These are phyloP conservation scores for Botryotinia narcissicola DNA, from an alignment of 2,329 filamentous ascomycete species.

Conservation along the genomic window DNA sequence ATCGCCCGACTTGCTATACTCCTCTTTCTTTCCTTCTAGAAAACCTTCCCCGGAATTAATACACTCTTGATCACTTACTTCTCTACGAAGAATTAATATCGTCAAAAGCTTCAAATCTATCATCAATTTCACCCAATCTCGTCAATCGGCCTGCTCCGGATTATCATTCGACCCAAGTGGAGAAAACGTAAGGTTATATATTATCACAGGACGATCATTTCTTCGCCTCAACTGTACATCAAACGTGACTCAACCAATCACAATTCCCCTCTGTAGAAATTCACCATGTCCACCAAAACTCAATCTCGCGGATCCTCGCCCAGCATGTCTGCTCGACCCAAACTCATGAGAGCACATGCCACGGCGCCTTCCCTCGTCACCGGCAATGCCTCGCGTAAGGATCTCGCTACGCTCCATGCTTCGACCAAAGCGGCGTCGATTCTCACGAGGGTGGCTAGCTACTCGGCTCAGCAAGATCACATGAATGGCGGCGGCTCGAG, in stretches of 20 bases:
- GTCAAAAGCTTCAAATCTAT: conserved; percentile 1
- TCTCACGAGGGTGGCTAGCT: conserved; percentile 53
- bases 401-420: conserved; percentile 49
- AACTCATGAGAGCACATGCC: conserved; percentile 53
- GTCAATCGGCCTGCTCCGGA: conserved; percentile 6
- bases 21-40: conserved; percentile 5
- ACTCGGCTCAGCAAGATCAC: conserved; percentile 45
- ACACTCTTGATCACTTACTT: not conserved
- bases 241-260: conserved; percentile 9
- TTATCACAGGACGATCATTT: conserved; percentile 8
- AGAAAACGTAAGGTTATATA: conserved; percentile 1
- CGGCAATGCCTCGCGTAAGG: conserved; percentile 52
- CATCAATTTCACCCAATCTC: conserved; percentile 8
- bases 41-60: not conserved
- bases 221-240: not conserved
- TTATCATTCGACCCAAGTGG: conserved; percentile 15
- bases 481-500: conserved; percentile 19
- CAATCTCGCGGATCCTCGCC: conserved; percentile 42
- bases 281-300: conserved; percentile 41
- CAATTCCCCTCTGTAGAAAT: not conserved
- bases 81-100: not conserved
- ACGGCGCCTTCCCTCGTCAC: conserved; percentile 59
- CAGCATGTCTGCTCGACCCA: conserved; percentile 46
- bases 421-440: conserved; percentile 54
- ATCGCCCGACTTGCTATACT: not conserved